Conservation (phyloP, 2,329 filamentous ascomycete species). For the Monosporascus sp. region DNA sequence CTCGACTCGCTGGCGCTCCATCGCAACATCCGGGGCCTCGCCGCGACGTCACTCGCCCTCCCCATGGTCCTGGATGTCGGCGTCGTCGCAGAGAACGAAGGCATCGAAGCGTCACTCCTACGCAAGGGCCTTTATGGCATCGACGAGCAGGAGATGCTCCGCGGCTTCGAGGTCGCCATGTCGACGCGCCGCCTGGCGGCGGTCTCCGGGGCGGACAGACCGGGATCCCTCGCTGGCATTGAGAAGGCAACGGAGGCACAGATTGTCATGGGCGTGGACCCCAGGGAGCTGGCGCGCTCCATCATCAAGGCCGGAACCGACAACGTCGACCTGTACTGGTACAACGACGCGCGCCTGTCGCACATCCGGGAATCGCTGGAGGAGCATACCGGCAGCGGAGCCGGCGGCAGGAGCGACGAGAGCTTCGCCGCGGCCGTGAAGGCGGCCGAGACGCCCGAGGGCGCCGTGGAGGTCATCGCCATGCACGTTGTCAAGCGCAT, state of each 20-base stretch:
- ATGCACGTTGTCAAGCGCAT: conserved; percentile 14
- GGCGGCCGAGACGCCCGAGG: neutral
- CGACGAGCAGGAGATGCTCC: conserved; percentile 12
- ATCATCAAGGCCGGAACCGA: conserved; percentile 5
- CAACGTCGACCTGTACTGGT: conserved; percentile 19
- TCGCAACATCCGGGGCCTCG: conserved; percentile 15
- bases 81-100: conserved; percentile 19
- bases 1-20: conserved; percentile 25
- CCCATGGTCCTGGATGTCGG: conserved; percentile 27
- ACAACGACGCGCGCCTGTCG: conserved; percentile 17
- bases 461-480: conserved; percentile 5
- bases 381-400: neutral
- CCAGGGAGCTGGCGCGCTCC: conserved; percentile 10
- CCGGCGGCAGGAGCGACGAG: conserved; percentile 3
- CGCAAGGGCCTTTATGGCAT: conserved; percentile 13
- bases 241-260: conserved; percentile 1
- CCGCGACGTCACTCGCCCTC: conserved; percentile 16
- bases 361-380: conserved; percentile 15
- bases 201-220: neutral
- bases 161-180: conserved; percentile 22
- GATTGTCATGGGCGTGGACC: conserved; percentile 16
- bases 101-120: conserved; percentile 5
- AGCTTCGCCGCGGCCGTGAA: conserved; percentile 8
- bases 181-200: neutral
- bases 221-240: no score